phyloP scores from a whole-genome alignment of 192 early-diverging fungal species.

The Spizellomyces sp. region DNA sequence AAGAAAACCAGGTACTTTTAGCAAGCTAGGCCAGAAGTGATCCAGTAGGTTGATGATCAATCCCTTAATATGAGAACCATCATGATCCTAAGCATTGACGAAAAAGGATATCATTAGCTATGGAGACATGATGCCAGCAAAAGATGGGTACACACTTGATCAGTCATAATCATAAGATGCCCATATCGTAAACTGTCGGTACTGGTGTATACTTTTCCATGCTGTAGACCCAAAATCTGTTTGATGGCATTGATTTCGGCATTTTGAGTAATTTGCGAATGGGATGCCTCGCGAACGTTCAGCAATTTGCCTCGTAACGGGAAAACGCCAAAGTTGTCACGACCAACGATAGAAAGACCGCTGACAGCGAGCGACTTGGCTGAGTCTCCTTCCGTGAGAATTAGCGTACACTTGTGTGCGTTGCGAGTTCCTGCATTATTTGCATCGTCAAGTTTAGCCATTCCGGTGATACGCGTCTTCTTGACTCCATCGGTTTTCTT shows the following conservation, averaged over 20 bases:
- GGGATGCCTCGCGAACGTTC: conserved; percentile 89
- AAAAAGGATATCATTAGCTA: conserved; percentile 5
- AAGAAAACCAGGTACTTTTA: conserved; percentile 89
- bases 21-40: conserved; percentile 87
- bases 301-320: conserved; percentile 95
- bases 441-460: conserved; percentile 94
- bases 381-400: conserved; percentile 97
- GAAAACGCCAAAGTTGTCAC: conserved; percentile 92
- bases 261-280: conserved; percentile 72
- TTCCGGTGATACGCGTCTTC: conserved; percentile 67
- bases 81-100: conserved; percentile 52
- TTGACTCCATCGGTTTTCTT: conserved; percentile 88
- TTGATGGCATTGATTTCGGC: conserved; percentile 88
- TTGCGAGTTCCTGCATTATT: conserved; percentile 82
- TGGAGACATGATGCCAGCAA: too few species aligned
- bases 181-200: conserved; percentile 85
- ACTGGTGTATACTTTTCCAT: conserved; percentile 75
- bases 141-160: conserved; percentile 60
- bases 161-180: conserved; percentile 97
- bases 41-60: conserved; percentile 96
- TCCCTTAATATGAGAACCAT: conserved; percentile 97
- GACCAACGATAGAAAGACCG: conserved; percentile 84
- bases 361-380: conserved; percentile 88
- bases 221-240: conserved; percentile 91
- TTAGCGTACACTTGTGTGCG: conserved; percentile 83